phyloP scores from a whole-genome alignment of 140 eudicot genomes.

The Ambrosia hybrid region DNA sequence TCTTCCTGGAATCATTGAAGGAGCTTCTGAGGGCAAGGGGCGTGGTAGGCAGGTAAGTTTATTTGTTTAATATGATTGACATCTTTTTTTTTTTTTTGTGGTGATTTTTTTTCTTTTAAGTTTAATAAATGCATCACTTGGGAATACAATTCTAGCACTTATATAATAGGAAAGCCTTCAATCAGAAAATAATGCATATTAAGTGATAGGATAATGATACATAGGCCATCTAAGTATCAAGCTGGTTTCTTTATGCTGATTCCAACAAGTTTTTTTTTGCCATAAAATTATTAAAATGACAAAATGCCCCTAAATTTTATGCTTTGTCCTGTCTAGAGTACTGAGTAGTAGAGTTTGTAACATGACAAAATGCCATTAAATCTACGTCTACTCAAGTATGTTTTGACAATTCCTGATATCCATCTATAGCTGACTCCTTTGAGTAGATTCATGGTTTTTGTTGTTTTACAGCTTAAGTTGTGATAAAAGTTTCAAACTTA shows the following conservation, averaged over 20 bases:
- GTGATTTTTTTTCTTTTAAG: not conserved
- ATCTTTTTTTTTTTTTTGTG: not conserved
- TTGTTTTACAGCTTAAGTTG: not conserved
- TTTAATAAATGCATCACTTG: constrained; percentile 8
- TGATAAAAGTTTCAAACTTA: not conserved
- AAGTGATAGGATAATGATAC: not conserved
- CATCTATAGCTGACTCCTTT: not conserved
- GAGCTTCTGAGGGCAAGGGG: constrained; percentile 99
- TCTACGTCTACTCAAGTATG: not conserved
- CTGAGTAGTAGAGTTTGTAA: not conserved
- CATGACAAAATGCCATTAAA: not conserved
- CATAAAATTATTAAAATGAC: not conserved
- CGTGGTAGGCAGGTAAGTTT: constrained; percentile 91
- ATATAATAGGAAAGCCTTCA: not conserved
- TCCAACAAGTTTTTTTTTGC: not conserved
- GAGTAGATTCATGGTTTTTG: not conserved
- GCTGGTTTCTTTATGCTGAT: not conserved
- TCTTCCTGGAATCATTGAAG: constrained; percentile 99
- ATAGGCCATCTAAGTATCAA: not conserved
- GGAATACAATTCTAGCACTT: not conserved
- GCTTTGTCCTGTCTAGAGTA: not conserved
- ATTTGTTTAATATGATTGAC: constrained; percentile 6
- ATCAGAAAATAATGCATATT: constrained; percentile 6
- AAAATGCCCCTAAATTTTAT: not conserved
- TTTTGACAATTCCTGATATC: not conserved